A percentile compares a stretch with the other conserved stretches of the same genome.
phyloP scores from a whole-genome alignment of 495 filamentous ascomycete species.

The Neurospora sp. region DNA sequence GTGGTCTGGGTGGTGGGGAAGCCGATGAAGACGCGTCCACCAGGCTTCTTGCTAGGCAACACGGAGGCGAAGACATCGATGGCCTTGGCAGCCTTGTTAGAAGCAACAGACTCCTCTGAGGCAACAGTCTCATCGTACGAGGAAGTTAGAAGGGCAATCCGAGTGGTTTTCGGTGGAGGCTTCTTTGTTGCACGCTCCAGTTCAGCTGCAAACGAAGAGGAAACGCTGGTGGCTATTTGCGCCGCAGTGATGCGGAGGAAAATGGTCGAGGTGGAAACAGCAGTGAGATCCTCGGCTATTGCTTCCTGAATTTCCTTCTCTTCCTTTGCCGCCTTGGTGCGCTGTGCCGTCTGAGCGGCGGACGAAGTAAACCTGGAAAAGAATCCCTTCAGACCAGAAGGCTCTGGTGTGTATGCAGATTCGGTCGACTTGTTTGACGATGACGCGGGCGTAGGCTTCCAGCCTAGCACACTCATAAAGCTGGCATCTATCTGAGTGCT shows the following conservation, averaged over 20 bases:
- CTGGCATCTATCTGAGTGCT: conserved; percentile 82
- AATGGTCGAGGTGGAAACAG: conserved; percentile 56
- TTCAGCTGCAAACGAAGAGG: conserved; percentile 60
- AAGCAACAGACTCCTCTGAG: conserved; percentile 36
- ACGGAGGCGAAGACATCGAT: conserved; percentile 81
- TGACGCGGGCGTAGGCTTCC: conserved; percentile 49
- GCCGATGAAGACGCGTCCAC: conserved; percentile 89
- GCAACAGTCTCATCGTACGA: conserved; percentile 75
- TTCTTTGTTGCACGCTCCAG: conserved; percentile 97
- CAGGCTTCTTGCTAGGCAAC: conserved; percentile 67
- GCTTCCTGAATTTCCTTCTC: conserved; percentile 45
- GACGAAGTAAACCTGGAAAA: conserved; percentile 59
- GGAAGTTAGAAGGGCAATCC: conserved; percentile 77
- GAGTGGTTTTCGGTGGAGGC: conserved; percentile 77
- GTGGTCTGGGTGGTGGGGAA: conserved; percentile 97
- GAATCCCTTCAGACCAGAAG: conserved; percentile 60
- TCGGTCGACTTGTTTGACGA: conserved; percentile 28
- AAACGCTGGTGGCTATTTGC: conserved; percentile 61
- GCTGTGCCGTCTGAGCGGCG: conserved; percentile 28
- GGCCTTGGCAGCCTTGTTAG: conserved; percentile 39
- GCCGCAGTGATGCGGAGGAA: conserved; percentile 84
- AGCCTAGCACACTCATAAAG: conserved; percentile 83
- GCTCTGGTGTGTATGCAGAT: conserved; percentile 30
- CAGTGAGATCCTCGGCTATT: conserved; percentile 58
- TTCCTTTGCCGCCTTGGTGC: conserved; percentile 39